phyloP scores from a whole-genome alignment of 2,329 filamentous ascomycete species.

The Cercospora zeae-maydis region DNA sequence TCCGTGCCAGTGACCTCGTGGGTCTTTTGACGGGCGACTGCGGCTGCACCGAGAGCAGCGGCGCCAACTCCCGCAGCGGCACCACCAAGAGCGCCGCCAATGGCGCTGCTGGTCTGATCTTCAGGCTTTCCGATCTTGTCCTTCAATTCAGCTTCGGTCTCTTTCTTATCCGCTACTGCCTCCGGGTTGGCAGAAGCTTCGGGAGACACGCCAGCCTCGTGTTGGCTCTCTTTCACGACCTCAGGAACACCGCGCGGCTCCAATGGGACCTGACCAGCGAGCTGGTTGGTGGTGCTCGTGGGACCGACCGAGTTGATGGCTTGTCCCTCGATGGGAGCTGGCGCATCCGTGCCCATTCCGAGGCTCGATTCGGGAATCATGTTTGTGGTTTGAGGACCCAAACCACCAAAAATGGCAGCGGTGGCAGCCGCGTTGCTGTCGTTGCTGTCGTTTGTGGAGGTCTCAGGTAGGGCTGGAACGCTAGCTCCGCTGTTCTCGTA shows the following conservation, averaged over 20 bases:
- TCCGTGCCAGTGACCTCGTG: constrained; percentile 46
- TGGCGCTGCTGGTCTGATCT: constrained; percentile 27
- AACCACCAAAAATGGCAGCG: constrained; percentile 45
- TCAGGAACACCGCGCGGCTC: constrained; percentile 53
- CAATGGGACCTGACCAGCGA: constrained; percentile 46
- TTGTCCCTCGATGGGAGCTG: constrained; percentile 20
- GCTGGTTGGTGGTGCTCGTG: constrained; percentile 43
- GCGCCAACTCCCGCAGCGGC: constrained; percentile 35
- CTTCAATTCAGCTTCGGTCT: constrained; percentile 67
- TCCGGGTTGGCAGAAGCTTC: constrained; percentile 64
- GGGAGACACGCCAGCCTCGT: constrained; percentile 57
- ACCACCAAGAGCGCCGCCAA: constrained; percentile 42
- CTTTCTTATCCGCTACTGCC: constrained; percentile 68
- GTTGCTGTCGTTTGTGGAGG: constrained; percentile 28
- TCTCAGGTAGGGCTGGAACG: constrained; percentile 45
- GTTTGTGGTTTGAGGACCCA: constrained; percentile 54
- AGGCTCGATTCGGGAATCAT: constrained; percentile 81
- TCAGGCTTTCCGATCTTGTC: constrained; percentile 54
- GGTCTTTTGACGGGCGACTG: constrained; percentile 40
- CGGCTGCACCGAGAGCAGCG: constrained; percentile 43
- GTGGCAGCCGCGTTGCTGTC: background rate
- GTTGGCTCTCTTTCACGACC: constrained; percentile 68
- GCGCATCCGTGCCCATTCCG: constrained; percentile 54
- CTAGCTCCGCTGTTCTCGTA: constrained; percentile 74
- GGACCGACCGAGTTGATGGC: constrained; percentile 23